Evolutionary conservation across 2,329 filamentous ascomycete genomes (phyloP), one percentile per base, ranked within the genome.

Genomic region (Ophiostoma piceae): DNA sequence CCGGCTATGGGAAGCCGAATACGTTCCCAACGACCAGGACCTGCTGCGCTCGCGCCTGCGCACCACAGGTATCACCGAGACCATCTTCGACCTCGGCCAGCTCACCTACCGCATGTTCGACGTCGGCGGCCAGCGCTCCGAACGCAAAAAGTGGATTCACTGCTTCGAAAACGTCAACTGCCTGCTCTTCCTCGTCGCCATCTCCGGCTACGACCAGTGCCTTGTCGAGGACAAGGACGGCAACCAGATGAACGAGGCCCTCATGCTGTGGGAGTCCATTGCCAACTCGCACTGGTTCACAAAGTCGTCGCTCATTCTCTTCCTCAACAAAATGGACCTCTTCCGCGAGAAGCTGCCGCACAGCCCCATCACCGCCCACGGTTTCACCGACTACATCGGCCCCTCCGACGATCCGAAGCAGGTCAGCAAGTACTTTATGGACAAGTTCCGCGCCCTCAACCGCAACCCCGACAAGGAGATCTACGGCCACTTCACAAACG

Each of bases 131-230:
- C 94, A 97, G 82, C 88, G 94, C 79, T 97, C 92, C 7, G 94
- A 97, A 82, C 90, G 94, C 79, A 97, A 97, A 90, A 97, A 97
- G 88, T 97, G 94, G 94, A 97, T 97, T 76, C 94, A 97, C 84
- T 97, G 94, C 83, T 97, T 97, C 78, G 93, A 97, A 79, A 95
- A 95, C 74, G 93, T 97, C 73, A 93, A 95, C 77, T 94, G 92
- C 74, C 84, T 98, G 69, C 84, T 98, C 57, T 98, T 98, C 81
- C 86, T 98, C 74, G 94, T 97, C 68, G 94, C 94, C 66, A 94
- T 98, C 75, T 97, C 93, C 73, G 94, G 94, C 71, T 98, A 97
- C 79, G 94, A 98, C 77, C 95, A 98, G 79, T 96, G 94, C 76
- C 82, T 98, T 67, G 92, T 97, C 3, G 94, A 98, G 81, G 94